phyloP scores from a whole-genome alignment of 352 stramenopile genomes.

The Phytophthora megakarya region DNA sequence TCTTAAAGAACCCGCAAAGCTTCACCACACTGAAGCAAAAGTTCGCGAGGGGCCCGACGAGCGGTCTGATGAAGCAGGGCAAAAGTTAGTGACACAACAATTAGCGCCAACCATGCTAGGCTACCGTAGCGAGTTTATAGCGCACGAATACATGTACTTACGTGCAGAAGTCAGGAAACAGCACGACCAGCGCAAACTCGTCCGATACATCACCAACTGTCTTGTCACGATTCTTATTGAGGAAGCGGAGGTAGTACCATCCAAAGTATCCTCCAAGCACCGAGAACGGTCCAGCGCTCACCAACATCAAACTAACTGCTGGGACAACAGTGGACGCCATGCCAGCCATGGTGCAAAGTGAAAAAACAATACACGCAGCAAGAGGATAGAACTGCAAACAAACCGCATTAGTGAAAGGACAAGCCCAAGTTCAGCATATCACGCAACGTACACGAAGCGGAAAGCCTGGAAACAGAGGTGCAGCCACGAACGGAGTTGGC shows the following conservation, averaged over 20 bases:
- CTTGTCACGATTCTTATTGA: conserved; percentile 78
- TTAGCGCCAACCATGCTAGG: background rate
- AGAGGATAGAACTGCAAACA: conserved; percentile 74
- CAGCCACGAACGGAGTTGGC: conserved; percentile 59
- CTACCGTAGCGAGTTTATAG: background rate
- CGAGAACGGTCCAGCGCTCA: conserved; percentile 77
- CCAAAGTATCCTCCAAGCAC: conserved; percentile 78
- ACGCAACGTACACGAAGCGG: conserved; percentile 63
- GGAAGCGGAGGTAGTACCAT: conserved; percentile 88
- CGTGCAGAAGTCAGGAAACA: conserved; percentile 75
- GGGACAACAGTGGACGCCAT: conserved; percentile 39
- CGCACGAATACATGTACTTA: conserved; percentile 42
- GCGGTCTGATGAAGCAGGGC: conserved; percentile 38
- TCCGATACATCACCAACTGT: conserved; percentile 79
- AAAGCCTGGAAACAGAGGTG: conserved; percentile 55
- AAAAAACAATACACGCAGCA: conserved; percentile 53
- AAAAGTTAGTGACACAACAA: background rate
- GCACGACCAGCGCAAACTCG: conserved; percentile 71
- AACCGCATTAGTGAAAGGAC: background rate
- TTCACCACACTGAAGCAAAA: conserved; percentile 88
- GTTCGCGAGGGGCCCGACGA: conserved; percentile 68
- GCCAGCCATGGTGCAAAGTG: conserved; percentile 49
- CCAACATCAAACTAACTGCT: conserved; percentile 51
- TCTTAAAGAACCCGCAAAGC: conserved; percentile 87
- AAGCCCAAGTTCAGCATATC: background rate